These are phyloP conservation scores for Fusarium marasasianum DNA, from an alignment of 2,329 filamentous ascomycete species.

Conservation along the genomic window DNA sequence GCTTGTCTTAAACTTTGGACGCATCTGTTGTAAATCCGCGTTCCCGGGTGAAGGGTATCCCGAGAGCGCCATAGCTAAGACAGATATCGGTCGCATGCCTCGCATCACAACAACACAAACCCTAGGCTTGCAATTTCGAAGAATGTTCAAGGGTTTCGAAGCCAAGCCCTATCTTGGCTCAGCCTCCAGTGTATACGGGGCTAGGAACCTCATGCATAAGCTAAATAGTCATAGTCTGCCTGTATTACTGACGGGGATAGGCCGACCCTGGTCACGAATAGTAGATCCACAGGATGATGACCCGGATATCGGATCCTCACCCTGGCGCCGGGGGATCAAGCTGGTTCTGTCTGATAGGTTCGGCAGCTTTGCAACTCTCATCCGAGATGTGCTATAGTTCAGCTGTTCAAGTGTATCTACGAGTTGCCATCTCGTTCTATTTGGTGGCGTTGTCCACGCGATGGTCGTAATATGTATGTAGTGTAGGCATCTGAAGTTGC, in stretches of 20 bases:
- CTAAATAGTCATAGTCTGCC: constrained; percentile 22
- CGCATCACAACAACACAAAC: constrained; percentile 1
- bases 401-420: constrained; percentile 21
- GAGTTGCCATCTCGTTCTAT: constrained; percentile 19
- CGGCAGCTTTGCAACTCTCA: constrained; percentile 15
- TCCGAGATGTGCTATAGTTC: constrained; percentile 19
- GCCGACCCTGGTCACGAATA: constrained; percentile 5
- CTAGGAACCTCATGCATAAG: constrained; percentile 17
- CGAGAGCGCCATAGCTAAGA: constrained; percentile 9
- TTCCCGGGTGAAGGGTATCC: constrained; percentile 17
- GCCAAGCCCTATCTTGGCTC: constrained; percentile 15
- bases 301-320: constrained; percentile 10
- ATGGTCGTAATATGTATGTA: constrained; percentile 9
- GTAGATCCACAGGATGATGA: constrained; percentile 19
- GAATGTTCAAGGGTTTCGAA: not conserved
- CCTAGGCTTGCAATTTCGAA: constrained; percentile 6
- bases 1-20: constrained; percentile 3
- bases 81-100: constrained; percentile 11
- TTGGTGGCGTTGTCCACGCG: constrained; percentile 23
- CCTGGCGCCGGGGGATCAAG: not conserved
- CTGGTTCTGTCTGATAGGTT: constrained; percentile 8
- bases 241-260: constrained; percentile 21
- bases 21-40: constrained; percentile 19
- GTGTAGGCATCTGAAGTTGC: constrained; percentile 10
- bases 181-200: constrained; percentile 5